Evolutionary conservation across 352 stramenopile species (phyloP).

Genomic region (Globisporangium takayamanum): DNA sequence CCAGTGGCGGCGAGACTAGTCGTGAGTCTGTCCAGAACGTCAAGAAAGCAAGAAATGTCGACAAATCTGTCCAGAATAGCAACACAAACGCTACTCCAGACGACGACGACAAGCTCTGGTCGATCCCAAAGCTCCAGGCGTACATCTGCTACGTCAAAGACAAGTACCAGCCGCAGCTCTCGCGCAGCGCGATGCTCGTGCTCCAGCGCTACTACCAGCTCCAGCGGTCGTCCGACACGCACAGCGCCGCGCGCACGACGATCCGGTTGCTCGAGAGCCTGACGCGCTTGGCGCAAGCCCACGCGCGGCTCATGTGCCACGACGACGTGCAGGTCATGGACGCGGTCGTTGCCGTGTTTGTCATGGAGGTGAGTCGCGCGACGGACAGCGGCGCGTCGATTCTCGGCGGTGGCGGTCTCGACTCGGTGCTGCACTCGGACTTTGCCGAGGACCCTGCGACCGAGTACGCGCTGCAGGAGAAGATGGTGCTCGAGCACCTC

Average conservation of each 20-base stretch:
- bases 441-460: slow-evolving; percentile 49
- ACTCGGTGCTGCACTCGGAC: slow-evolving; percentile 65
- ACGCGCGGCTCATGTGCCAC: slow-evolving; percentile 84
- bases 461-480: slow-evolving; percentile 66
- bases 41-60: too few relatives aligned
- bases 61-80: too few relatives aligned
- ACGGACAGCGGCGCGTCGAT: slow-evolving; percentile 53
- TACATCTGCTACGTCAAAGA: slow-evolving; percentile 92
- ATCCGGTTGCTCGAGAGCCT: slow-evolving; percentile 94
- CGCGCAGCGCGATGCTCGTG: slow-evolving; percentile 72
- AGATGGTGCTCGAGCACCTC: slow-evolving; percentile 66
- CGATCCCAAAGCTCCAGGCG: slow-evolving; percentile 85
- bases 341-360: slow-evolving; percentile 68
- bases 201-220: slow-evolving; percentile 90
- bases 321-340: slow-evolving; percentile 63
- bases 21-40: neutral
- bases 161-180: slow-evolving; percentile 81
- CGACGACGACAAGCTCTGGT: slow-evolving; percentile 44
- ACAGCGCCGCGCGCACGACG: slow-evolving; percentile 80
- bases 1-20: neutral
- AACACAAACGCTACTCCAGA: slow-evolving; percentile 9
- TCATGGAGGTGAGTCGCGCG: slow-evolving; percentile 75
- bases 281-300: slow-evolving; percentile 88
- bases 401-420: slow-evolving; percentile 41
- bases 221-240: slow-evolving; percentile 55